A percentile compares a stretch with the other conserved stretches of the same genome.
Evolutionary conservation across 78 protist genomes (phyloP).

Genomic region (Dictyostelium purpureum): DNA sequence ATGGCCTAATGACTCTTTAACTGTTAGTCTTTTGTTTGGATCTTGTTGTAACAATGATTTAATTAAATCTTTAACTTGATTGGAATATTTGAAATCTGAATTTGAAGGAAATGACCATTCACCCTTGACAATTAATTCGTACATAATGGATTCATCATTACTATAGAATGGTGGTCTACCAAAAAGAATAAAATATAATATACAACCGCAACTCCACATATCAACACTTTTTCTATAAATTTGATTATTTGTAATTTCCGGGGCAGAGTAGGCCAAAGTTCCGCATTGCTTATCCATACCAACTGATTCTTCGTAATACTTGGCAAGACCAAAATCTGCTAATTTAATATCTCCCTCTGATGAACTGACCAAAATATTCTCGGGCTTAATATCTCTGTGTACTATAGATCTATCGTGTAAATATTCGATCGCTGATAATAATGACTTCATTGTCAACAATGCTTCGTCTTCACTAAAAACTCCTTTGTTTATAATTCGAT

Average conservation of each 20-base stretch:
- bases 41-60: constrained; percentile 47
- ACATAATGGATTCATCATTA: constrained; percentile 35
- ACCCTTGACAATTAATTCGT: constrained; percentile 28
- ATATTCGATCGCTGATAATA: constrained; percentile 76
- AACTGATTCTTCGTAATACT: constrained; percentile 56
- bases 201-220: constrained; percentile 72
- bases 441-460: constrained; percentile 49
- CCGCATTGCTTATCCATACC: constrained; percentile 83
- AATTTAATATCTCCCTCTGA: constrained; percentile 69
- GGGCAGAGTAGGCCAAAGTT: constrained; percentile 87
- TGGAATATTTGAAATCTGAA: not conserved
- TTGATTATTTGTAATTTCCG: constrained; percentile 83
- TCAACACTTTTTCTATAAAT: constrained; percentile 54
- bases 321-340: constrained; percentile 85
- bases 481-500: constrained; percentile 73
- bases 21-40: constrained; percentile 68
- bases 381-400: constrained; percentile 87
- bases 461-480: constrained; percentile 80
- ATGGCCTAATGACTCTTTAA: constrained; percentile 46
- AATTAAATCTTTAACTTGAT: constrained; percentile 46
- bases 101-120: constrained; percentile 37
- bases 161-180: constrained; percentile 68
- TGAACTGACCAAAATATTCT: constrained; percentile 72
- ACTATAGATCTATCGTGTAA: constrained; percentile 75
- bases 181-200: constrained; percentile 52